Conservation (phyloP, 495 filamentous ascomycete genomes). For the Parathielavia hyrcaniae region DNA sequence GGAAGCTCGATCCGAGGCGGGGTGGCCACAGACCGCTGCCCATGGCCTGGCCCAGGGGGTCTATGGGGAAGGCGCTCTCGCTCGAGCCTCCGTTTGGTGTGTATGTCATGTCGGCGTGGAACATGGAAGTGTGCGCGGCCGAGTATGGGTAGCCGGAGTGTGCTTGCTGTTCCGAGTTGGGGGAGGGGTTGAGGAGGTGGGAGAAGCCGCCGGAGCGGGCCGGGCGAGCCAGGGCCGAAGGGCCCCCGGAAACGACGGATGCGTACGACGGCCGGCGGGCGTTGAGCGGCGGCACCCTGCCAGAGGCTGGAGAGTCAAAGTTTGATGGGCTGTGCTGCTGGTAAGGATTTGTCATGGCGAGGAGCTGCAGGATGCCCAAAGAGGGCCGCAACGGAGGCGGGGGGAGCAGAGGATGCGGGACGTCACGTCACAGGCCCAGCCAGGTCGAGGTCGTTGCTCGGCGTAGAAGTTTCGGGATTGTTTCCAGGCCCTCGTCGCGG, state of each 20-base stretch:
- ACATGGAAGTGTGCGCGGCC: conserved; percentile 13
- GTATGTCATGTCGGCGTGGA: conserved; percentile 19
- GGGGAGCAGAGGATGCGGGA: background rate
- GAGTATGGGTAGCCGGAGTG: conserved; percentile 38
- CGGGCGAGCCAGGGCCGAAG: conserved; percentile 44
- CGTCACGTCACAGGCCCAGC: conserved; percentile 5
- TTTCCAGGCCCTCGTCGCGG: background rate
- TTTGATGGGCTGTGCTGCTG: conserved; percentile 18
- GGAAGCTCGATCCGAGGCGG: conserved; percentile 38
- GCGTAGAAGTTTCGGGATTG: background rate
- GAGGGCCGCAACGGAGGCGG: conserved; percentile 19
- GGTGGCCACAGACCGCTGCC: conserved; percentile 34
- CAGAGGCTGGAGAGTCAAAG: conserved; percentile 22
- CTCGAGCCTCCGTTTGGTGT: conserved; percentile 4
- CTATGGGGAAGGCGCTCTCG: conserved; percentile 4
- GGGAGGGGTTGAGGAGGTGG: conserved; percentile 53
- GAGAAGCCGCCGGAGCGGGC: conserved; percentile 52
- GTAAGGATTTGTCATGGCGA: conserved; percentile 36
- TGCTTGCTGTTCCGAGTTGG: conserved; percentile 34
- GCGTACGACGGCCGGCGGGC: conserved; percentile 63
- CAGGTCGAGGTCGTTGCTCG: background rate
- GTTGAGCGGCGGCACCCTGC: conserved; percentile 23
- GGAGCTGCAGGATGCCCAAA: conserved; percentile 11
- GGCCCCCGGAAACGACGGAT: conserved; percentile 64
- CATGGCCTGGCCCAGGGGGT: background rate